Percentiles rank a stretch among this genome's conserved stretches.
These are phyloP conservation scores for Trichoderma sp. DNA, from an alignment of 2,329 filamentous ascomycete genomes.

Conservation along the genomic window DNA sequence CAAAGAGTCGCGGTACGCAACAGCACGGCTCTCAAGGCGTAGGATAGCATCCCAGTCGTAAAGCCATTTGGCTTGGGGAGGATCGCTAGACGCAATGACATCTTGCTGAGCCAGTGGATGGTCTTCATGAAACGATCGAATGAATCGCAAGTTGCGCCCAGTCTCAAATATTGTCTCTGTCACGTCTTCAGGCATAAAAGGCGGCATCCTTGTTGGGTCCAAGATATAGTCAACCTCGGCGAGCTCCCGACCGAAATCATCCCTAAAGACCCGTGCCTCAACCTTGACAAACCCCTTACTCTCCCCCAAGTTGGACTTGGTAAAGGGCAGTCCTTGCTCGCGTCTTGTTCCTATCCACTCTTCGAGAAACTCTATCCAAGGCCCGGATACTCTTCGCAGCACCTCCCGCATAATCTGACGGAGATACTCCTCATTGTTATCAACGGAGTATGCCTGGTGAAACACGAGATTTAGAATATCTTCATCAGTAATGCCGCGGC, in stretches of 20 bases:
- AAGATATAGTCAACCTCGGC: constrained; percentile 64
- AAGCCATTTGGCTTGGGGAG: constrained; percentile 65
- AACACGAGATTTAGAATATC: constrained; percentile 64
- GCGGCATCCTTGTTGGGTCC: constrained; percentile 65
- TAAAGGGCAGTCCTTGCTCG: constrained; percentile 57
- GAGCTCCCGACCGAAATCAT: constrained; percentile 61
- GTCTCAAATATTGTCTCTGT: constrained; percentile 75
- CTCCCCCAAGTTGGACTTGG: constrained; percentile 47
- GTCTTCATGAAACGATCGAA: constrained; percentile 68
- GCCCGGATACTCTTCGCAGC: constrained; percentile 61
- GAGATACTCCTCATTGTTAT: constrained; percentile 63
- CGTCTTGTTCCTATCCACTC: constrained; percentile 73
- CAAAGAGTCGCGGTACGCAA: constrained; percentile 38
- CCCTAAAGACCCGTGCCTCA: constrained; percentile 54
- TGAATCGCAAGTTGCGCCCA: constrained; percentile 72
- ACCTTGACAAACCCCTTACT: constrained; percentile 63
- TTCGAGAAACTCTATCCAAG: constrained; percentile 68
- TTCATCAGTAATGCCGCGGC: constrained; percentile 55
- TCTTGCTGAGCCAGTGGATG: constrained; percentile 65
- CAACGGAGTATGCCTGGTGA: constrained; percentile 61
- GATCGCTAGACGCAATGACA: constrained; percentile 47
- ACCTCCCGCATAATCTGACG: constrained; percentile 68
- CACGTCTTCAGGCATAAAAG: constrained; percentile 71
- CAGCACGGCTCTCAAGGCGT: constrained; percentile 61
- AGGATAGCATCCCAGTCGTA: constrained; percentile 73